Conservation (phyloP, 352 stramenopile genomes). For the Albugo laibachii region DNA sequence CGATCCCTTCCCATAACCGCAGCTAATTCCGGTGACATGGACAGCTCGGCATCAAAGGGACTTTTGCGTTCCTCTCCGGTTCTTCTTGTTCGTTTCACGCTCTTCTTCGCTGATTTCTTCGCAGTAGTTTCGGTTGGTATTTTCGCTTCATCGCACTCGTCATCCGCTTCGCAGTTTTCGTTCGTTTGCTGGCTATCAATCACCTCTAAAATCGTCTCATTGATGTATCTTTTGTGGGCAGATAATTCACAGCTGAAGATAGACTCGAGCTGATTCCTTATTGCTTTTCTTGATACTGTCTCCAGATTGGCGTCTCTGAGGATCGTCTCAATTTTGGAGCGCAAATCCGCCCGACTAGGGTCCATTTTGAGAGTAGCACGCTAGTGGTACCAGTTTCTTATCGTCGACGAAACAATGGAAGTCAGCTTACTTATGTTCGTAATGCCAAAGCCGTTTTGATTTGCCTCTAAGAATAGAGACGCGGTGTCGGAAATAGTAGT, state of each 20-base stretch:
- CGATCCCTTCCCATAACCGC: slow-evolving; percentile 61
- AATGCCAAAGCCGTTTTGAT: no score
- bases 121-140: not conserved
- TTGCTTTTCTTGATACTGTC: slow-evolving; percentile 70
- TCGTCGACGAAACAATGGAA: no score
- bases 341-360: slow-evolving; percentile 16
- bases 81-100: slow-evolving; percentile 16
- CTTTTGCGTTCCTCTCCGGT: slow-evolving; percentile 15
- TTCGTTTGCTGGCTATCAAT: slow-evolving; percentile 62
- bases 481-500: not conserved
- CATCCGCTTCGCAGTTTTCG: slow-evolving; percentile 25
- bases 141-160: not conserved
- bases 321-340: slow-evolving; percentile 52
- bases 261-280: slow-evolving; percentile 68
- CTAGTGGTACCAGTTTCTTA: no score
- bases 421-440: no score
- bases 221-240: slow-evolving; percentile 69
- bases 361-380: no score
- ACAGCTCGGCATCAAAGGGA: slow-evolving; percentile 56
- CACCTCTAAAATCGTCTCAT: slow-evolving; percentile 52
- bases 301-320: slow-evolving; percentile 64
- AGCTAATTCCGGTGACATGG: slow-evolving; percentile 57
- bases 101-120: slow-evolving; percentile 16
- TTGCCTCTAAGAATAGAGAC: no score
- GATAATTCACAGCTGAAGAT: slow-evolving; percentile 62